Percentiles rank a stretch among this genome's conserved stretches.
Conservation (phyloP, 1,139 yeast genomes). For the Magnusiomyces ingens region DNA sequence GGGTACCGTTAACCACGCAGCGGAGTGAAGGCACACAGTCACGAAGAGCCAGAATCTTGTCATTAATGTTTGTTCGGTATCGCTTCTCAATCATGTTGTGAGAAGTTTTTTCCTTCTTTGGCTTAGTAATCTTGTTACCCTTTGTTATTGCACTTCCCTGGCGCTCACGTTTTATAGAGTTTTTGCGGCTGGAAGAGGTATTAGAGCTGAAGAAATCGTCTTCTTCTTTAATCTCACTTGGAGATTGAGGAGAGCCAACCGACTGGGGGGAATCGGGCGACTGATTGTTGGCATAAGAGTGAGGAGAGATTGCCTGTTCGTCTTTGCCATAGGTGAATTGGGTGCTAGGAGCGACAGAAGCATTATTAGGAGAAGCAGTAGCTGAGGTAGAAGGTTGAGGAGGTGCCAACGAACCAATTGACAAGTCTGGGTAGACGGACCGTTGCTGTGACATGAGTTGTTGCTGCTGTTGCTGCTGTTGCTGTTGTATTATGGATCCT, state of each 20-base stretch:
- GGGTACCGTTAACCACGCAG: conserved; percentile 27
- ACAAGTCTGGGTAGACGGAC: background rate
- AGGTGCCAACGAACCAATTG: background rate
- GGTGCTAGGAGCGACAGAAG: background rate
- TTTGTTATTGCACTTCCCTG: conserved; percentile 6
- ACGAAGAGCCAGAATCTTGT: conserved; percentile 61
- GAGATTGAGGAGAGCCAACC: background rate
- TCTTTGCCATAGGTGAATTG: background rate
- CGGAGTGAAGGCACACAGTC: conserved; percentile 67
- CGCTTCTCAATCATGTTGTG: conserved; percentile 77
- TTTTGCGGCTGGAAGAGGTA: background rate
- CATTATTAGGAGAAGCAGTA: conserved; percentile 4
- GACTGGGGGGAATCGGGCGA: background rate
- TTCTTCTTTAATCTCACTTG: background rate
- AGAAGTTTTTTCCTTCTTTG: conserved; percentile 50
- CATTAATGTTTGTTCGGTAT: conserved; percentile 69
- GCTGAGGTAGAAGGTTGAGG: conserved; percentile 3
- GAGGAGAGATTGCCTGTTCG: conserved; percentile 2
- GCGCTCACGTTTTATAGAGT: conserved; percentile 4
- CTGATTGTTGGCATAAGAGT: background rate
- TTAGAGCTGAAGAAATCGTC: background rate
- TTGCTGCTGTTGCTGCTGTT: background rate
- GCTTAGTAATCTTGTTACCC: conserved; percentile 29
- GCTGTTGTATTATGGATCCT: background rate
- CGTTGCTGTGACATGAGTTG: background rate